A percentile compares a stretch with the other conserved stretches of the same genome.
These are phyloP conservation scores for Helianthus tuberosus DNA, from an alignment of 129 eudicot species.

Conservation along the genomic window DNA sequence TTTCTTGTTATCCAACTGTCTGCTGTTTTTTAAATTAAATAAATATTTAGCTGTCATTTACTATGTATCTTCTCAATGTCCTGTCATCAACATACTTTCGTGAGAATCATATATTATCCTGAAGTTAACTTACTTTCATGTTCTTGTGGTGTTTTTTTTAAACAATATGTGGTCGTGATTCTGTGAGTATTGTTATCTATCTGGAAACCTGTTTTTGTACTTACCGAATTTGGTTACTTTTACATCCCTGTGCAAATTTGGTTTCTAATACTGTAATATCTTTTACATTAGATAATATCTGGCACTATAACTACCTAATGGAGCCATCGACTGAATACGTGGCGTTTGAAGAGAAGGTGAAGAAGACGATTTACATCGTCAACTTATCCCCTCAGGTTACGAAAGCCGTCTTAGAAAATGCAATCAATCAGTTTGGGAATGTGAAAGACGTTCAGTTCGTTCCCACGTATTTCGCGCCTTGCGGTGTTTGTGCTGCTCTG, in stretches of 20 bases:
- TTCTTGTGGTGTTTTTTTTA: too few species aligned
- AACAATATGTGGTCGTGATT: too few species aligned
- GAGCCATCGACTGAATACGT: slow-evolving; percentile 43
- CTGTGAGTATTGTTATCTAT: background rate
- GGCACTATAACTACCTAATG: slow-evolving; percentile 7
- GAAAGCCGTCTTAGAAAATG: slow-evolving; percentile 51
- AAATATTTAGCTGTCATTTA: too few species aligned
- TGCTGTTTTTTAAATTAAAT: too few species aligned
- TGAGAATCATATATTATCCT: too few species aligned
- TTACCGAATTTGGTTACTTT: background rate
- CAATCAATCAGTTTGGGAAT: slow-evolving; percentile 64
- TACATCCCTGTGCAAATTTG: too few species aligned
- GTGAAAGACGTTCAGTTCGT: slow-evolving; percentile 50
- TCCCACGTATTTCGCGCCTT: slow-evolving; percentile 42
- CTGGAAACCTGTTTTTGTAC: background rate
- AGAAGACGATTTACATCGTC: slow-evolving; percentile 68
- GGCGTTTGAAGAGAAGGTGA: slow-evolving; percentile 61
- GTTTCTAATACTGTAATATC: too few species aligned
- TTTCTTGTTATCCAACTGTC: too few species aligned
- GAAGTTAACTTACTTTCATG: too few species aligned
- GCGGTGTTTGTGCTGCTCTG: slow-evolving; percentile 45
- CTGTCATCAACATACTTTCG: too few species aligned
- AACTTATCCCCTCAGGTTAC: slow-evolving; percentile 66
- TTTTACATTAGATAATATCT: background rate
- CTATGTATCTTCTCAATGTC: too few species aligned